A percentile compares a stretch with the other conserved stretches of the same genome.
Conservation (phyloP, 2,329 filamentous ascomycete species). For the Fusarium burgessii region DNA sequence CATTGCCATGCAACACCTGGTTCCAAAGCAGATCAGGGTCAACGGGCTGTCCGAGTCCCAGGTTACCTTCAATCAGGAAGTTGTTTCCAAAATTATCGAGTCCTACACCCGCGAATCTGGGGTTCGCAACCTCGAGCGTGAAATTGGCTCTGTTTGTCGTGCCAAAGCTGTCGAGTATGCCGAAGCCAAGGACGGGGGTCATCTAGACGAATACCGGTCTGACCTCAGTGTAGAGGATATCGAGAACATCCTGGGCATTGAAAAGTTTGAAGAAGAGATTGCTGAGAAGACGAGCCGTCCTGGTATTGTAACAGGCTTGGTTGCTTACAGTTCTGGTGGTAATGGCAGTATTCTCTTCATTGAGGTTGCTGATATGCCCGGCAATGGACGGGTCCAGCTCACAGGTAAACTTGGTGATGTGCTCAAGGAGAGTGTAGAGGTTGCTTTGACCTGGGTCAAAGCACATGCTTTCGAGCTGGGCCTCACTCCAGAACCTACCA, state of each 20-base stretch:
- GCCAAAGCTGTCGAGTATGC: conserved; percentile 96
- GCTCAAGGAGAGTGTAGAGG: conserved; percentile 95
- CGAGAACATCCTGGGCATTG: conserved; percentile 90
- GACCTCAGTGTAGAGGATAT: conserved; percentile 82
- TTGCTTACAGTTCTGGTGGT: conserved; percentile 91
- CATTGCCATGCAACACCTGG: conserved; percentile 91
- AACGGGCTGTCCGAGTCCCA: conserved; percentile 86
- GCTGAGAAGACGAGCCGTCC: conserved; percentile 86
- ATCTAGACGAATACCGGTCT: conserved; percentile 77
- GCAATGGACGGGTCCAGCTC: conserved; percentile 89
- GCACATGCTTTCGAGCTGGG: conserved; percentile 93
- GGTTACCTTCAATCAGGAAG: conserved; percentile 81
- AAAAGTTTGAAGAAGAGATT: conserved; percentile 95
- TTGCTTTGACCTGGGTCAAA: conserved; percentile 97
- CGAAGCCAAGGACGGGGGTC: conserved; percentile 82
- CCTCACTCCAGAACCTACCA: conserved; percentile 80
- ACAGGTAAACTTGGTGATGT: conserved; percentile 97
- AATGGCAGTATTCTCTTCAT: conserved; percentile 98
- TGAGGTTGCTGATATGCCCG: conserved; percentile 97
- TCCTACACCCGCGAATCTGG: conserved; percentile 96
- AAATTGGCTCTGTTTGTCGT: conserved; percentile 93
- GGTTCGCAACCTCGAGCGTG: conserved; percentile 94
- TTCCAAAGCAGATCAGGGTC: conserved; percentile 92
- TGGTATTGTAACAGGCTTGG: conserved; percentile 94
- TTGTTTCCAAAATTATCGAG: conserved; percentile 95